These are phyloP conservation scores for Calonectria pseudoturangicola DNA, from an alignment of 2,329 filamentous ascomycete species.

Conservation along the genomic window DNA sequence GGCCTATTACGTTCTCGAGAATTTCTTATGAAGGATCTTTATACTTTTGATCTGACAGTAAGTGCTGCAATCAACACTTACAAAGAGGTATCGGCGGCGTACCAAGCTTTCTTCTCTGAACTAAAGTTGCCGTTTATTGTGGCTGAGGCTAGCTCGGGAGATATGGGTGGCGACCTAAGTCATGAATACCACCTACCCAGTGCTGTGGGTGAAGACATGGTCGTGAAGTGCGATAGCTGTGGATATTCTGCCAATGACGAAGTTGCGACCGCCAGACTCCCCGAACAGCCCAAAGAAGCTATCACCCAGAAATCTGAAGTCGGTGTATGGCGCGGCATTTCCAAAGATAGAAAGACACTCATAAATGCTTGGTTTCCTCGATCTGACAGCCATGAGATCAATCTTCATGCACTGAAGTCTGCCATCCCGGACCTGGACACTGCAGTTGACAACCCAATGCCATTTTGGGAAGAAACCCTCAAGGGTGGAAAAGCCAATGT, in stretches of 20 bases:
- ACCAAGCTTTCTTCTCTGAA: constrained; percentile 86
- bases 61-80: constrained; percentile 88
- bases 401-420: constrained; percentile 77
- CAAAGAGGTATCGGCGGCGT: constrained; percentile 81
- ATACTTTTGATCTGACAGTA: constrained; percentile 88
- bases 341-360: constrained; percentile 79
- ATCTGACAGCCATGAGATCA: constrained; percentile 60
- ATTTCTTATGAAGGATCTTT: constrained; percentile 98
- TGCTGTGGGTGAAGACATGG: constrained; percentile 86
- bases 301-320: constrained; percentile 47
- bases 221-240: constrained; percentile 85
- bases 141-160: constrained; percentile 93
- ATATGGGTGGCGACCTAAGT: constrained; percentile 94
- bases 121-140: constrained; percentile 89
- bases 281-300: constrained; percentile 1
- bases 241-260: constrained; percentile 91
- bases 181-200: constrained; percentile 95
- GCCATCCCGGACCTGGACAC: constrained; percentile 81
- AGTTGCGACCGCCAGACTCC: constrained; percentile 72
- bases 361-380: constrained; percentile 82
- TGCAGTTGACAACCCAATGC: constrained; percentile 76
- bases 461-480: constrained; percentile 70
- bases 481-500: constrained; percentile 47
- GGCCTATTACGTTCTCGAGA: constrained; percentile 91
- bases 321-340: constrained; percentile 77